Evolutionary conservation across 139 green algal species (phyloP), one percentile per base, ranked within the genome.

Genomic region (Astrephomene gubernaculifera): DNA sequence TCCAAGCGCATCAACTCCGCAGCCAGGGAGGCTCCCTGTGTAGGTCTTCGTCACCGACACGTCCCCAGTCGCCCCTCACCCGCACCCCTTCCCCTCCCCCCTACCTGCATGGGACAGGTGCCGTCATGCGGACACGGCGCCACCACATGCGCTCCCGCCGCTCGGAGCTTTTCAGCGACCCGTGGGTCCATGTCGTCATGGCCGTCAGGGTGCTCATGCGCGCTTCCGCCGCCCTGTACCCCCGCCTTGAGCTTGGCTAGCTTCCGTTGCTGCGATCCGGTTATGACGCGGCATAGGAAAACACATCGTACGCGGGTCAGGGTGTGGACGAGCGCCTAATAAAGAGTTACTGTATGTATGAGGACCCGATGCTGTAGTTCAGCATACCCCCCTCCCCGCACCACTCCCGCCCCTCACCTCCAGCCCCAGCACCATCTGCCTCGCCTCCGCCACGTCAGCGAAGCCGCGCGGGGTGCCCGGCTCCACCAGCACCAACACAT

Each of bases 111-210:
- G 6, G 95, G 95, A 87, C 95, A 98, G 1, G 39, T 17, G 1
- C 93, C 93, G 83, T 98, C 95, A 78, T 98, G 95, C 1, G 94
- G 89, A 88, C 95, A 98, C 21, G 95, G 95, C 8, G 95, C 95
- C 54, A 96, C 90, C 38, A 98, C 93, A 57, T 97, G 92, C 35
- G 92, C 91, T 1, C 87, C 87, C 36, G 29, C 44, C 27, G 45
- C 52, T 44, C 53, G n/a, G 8, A 81, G 36, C 85, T 90, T 86
- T 2, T 39, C 38, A 0, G 52, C n/a, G 35, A 84, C 63, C 60
- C 86, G 83, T 10, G 45, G 24, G n/a, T 89, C 85, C 7, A 10
- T 21, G 2, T 41, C 41, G 35, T 24, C 60, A 19, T 7, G 53
- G 39, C 25, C 43, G 38, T 29, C 54, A 21, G 9, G 54, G 4